A percentile compares a stretch with the other conserved stretches of the same genome.
phyloP scores from a whole-genome alignment of 75 land plant species.

The Picea glauca region DNA sequence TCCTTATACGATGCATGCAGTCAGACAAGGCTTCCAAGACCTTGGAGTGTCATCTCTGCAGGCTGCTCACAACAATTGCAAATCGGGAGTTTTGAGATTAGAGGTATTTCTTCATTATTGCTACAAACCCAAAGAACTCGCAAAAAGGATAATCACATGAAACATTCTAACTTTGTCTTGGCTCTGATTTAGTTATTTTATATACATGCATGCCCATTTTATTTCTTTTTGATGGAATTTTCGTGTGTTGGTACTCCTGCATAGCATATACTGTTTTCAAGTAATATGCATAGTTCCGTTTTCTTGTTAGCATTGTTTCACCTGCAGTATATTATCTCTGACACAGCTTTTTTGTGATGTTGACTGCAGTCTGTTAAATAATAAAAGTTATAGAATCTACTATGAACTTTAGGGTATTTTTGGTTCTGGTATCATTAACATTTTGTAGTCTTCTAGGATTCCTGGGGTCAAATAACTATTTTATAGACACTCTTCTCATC shows the following conservation, averaged over 20 bases:
- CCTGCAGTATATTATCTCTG: too few species aligned
- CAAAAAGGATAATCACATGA: background rate
- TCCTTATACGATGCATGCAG: constrained; percentile 98
- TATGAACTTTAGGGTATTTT: background rate
- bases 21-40: constrained; percentile 97
- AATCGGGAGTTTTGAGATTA: constrained; percentile 55
- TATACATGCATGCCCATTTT: background rate
- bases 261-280: background rate
- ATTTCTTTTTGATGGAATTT: background rate
- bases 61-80: constrained; percentile 67
- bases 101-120: constrained; percentile 51
- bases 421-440: background rate
- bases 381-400: background rate
- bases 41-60: constrained; percentile 72
- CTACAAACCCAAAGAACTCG: background rate
- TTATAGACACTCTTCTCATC: background rate
- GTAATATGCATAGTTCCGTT: background rate
- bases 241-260: background rate
- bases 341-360: too few species aligned
- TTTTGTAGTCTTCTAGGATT: background rate
- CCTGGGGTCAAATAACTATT: background rate
- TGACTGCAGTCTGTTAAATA: too few species aligned
- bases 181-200: background rate
- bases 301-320: background rate
- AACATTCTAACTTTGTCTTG: background rate